Base-by-base conservation (phyloP, 768 basidiomycete species). In the Boletus subcaerulescens region DNA sequence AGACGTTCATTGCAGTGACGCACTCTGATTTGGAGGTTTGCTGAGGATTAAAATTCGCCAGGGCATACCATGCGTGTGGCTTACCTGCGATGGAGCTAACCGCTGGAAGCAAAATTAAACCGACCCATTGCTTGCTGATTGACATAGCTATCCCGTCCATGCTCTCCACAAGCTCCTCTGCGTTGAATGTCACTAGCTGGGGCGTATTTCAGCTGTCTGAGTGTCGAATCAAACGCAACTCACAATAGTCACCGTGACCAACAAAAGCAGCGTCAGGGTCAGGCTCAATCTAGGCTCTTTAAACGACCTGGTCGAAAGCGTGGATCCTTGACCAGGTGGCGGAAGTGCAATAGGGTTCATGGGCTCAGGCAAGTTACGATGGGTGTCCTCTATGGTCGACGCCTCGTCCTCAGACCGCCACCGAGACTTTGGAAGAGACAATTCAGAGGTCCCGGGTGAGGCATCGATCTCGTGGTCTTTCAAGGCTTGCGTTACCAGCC, bases 71-170 rank as follows among this genome's bases (percentile, higher is more conserved):
- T 3, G 45, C 15, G 24, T 15, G 18, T 5, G n/a, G 53, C 72
- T 41, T 44, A 87, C 89, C 89, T 65, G 91, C 87, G 33, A 92
- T 76, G 14, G 87, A 87, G 33, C 84, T 87, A 39, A 95, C 87
- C 17, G 87, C 85, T 4, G 95, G 95, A 11, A 98, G 79, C 14
- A 98, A 67, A 61, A 98, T 92, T 35, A 98, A 74, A 15, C 86
- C 93, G 53, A 95, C 79, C 86, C 92, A 98, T 68, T 93, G 89
- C 59, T 90, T 89, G 65, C 83, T 87, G 57, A 98, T 82, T 4
- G 76, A 76, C 18, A 64, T 72, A 2, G 87, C 86, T 50, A 96
- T 76, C 38, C 83, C 85, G 65, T 93, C 82, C 82, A 97, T 91
- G 9, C 89, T 85, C 64, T 83, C 85, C 9, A 98, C 93, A 15